These are phyloP conservation scores for Phaeophleospora eucalypticola DNA, from an alignment of 2,329 filamentous ascomycete species.

Conservation along the genomic window DNA sequence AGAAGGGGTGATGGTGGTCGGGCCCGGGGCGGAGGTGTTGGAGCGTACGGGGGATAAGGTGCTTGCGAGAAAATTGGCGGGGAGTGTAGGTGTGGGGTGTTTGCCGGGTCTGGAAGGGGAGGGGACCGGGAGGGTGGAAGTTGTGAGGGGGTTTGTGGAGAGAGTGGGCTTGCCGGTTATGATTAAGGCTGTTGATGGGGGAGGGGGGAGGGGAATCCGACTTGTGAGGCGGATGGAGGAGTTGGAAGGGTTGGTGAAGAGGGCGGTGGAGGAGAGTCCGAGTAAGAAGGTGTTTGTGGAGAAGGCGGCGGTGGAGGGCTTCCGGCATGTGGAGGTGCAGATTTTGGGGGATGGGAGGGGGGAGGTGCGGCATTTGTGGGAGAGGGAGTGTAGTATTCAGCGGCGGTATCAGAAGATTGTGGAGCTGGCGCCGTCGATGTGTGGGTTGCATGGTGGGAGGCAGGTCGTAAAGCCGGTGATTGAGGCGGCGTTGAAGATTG, in stretches of 20 bases:
- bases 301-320: constrained; percentile 59
- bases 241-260: constrained; percentile 45
- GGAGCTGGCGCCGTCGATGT: constrained; percentile 55
- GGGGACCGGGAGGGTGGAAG: constrained; percentile 8
- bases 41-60: constrained; percentile 55
- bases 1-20: constrained; percentile 47
- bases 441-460: constrained; percentile 42
- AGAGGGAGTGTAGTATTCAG: constrained; percentile 59
- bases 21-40: constrained; percentile 56
- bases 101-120: constrained; percentile 41
- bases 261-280: constrained; percentile 56
- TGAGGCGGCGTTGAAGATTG: constrained; percentile 52
- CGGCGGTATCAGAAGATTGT: constrained; percentile 59
- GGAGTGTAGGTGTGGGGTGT: constrained; percentile 50
- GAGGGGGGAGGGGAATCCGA: constrained; percentile 58
- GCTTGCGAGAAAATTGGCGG: constrained; percentile 50
- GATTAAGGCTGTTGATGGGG: constrained; percentile 63
- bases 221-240: constrained; percentile 45
- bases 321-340: constrained; percentile 59
- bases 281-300: constrained; percentile 56
- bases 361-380: constrained; percentile 53
- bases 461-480: constrained; percentile 51
- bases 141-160: constrained; percentile 56
- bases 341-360: constrained; percentile 55
- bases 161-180: constrained; percentile 53